Evolutionary conservation across 1,139 yeast genomes (phyloP).

Genomic region (Pneumocystis sp.): DNA sequence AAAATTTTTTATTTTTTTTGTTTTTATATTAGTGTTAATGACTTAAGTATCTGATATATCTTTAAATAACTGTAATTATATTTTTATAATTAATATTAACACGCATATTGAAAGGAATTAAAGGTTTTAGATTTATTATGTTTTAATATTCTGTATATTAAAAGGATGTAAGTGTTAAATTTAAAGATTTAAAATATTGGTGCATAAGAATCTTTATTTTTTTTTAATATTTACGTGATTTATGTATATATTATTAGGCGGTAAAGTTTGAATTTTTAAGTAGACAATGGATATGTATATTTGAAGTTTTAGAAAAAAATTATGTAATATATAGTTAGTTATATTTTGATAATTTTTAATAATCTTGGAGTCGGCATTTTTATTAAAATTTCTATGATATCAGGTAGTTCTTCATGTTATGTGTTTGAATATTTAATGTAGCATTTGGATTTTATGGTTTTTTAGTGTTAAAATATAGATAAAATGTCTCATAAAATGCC

Average conservation of each 20-base stretch:
- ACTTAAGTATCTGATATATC: background rate
- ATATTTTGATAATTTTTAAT: background rate
- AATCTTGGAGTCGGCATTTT: background rate
- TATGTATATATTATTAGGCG: too few species aligned
- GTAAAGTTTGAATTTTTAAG: background rate
- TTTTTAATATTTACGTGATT: too few species aligned
- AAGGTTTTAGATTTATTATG: background rate
- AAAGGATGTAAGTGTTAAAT: background rate
- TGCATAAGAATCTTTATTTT: too few species aligned
- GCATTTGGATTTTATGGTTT: background rate
- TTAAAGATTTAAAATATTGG: background rate
- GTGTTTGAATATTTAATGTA: background rate
- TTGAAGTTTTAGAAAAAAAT: too few species aligned
- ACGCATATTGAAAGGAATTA: background rate
- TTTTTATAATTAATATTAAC: background rate
- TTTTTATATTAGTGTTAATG: background rate
- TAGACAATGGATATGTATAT: too few species aligned
- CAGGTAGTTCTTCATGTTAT: background rate
- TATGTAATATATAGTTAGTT: too few species aligned
- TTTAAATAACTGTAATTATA: background rate
- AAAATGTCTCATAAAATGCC: background rate
- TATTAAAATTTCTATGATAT: background rate
- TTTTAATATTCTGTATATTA: background rate
- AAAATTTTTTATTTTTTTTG: background rate
- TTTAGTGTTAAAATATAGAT: background rate